Base-by-base conservation (phyloP, 495 filamentous ascomycete species). In the Xylaria intraflava region DNA sequence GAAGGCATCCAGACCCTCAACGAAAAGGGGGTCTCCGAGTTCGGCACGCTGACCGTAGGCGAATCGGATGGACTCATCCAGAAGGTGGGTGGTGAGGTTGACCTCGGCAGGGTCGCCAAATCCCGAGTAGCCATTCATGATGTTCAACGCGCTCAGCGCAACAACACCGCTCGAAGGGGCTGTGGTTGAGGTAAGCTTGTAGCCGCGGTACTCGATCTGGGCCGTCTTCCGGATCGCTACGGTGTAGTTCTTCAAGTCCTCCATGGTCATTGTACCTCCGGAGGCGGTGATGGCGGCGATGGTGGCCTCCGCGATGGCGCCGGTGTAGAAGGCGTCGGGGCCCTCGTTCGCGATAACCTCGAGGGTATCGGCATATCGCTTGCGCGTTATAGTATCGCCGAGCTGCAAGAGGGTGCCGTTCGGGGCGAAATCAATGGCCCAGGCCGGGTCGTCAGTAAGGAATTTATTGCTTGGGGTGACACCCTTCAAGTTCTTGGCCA, bases 351-450 rank as follows among this genome's bases (percentile, higher is more conserved):
- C 84, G 61, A 94, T 86, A 0, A 71, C 65, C 59, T 90, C 84
- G 2, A 94, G 72, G 0, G 87, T 89, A 43, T 86, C 73, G 1
- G 87, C 88, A 63, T 87, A 89, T 29, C 89, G 76, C 56, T 79
- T 82, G 11, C 88, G 72, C 0, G 85, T 89, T 24, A 94, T 85
- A 0, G 68, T 85, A 45, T 91, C 86, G 16, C 82, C 83, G 8
- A 88, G 62, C 12, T 72, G 71, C 16, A 90, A 64, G 1, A 79
- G 72, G 0, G 78, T 52, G 27, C 72, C 72, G 36, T 89, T 83
- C 1, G 89, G 89, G 12, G 88, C 88, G 61, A 92, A 94, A 62
- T 94, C 88, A 22, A 86, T 68, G 1, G 88, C 86, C 83, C 86
- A 94, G 0, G 75, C 72, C 0, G 86, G 85, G 53, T 91, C 75